Evolutionary conservation across 148 eudicot genomes (phyloP).

Genomic region (Nepenthes gracilis): DNA sequence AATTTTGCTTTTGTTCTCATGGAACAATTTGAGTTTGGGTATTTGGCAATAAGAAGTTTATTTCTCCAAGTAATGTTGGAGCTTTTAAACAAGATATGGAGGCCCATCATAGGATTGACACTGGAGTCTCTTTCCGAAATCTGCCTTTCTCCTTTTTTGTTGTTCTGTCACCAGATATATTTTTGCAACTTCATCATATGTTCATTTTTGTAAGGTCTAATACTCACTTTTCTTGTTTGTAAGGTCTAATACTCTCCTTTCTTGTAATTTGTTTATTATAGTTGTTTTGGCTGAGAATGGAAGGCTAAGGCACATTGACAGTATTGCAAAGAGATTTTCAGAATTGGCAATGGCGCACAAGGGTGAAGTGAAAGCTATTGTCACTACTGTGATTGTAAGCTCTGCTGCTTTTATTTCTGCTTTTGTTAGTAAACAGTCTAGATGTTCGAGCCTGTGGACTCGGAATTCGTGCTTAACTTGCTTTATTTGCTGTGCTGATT

Average conservation of each 20-base stretch:
- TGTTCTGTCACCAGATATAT: no score
- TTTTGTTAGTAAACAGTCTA: not conserved
- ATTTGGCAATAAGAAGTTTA: no score
- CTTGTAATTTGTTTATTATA: conserved; percentile 6
- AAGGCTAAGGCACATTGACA: conserved; percentile 54
- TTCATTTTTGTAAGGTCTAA: no score
- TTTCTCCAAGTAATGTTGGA: no score
- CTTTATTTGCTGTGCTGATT: not conserved
- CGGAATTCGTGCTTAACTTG: not conserved
- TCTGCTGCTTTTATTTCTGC: not conserved
- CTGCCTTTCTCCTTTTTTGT: not conserved
- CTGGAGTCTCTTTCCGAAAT: no score
- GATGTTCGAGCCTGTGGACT: not conserved
- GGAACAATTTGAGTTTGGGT: no score
- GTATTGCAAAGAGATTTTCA: conserved; percentile 54
- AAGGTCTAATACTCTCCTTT: no score
- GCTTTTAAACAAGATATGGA: no score
- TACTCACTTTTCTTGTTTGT: no score
- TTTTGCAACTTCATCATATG: no score
- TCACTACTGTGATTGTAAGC: conserved; percentile 84
- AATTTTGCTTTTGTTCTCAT: no score
- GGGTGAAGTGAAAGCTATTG: conserved; percentile 77
- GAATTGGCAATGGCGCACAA: conserved; percentile 83
- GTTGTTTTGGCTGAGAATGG: conserved; percentile 74
- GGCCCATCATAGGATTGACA: no score